Conservation (phyloP, 352 stramenopile species). For the Phytophthora podocarpi region DNA sequence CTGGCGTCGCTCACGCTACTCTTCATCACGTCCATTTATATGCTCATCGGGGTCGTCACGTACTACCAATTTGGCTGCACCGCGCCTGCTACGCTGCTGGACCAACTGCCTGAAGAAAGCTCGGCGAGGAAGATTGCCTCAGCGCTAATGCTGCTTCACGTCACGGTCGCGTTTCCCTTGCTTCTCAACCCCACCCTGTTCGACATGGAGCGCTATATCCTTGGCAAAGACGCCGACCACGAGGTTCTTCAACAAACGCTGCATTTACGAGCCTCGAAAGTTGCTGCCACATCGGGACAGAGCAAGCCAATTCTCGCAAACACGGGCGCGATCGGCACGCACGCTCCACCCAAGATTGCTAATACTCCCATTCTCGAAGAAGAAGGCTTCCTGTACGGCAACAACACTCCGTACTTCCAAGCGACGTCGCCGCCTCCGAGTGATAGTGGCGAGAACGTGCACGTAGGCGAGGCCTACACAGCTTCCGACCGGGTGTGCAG, state of each 20-base stretch:
- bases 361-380: conserved; percentile 48
- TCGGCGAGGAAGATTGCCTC: conserved; percentile 41
- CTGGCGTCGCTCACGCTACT: conserved; percentile 69
- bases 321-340: neutral
- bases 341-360: conserved; percentile 12
- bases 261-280: conserved; percentile 37
- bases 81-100: conserved; percentile 57
- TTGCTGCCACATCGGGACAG: conserved; percentile 8
- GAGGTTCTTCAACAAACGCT: conserved; percentile 59
- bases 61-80: conserved; percentile 81
- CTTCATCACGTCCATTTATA: conserved; percentile 75
- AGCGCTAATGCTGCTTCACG: conserved; percentile 57
- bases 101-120: conserved; percentile 49
- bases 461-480: conserved; percentile 37
- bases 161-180: conserved; percentile 69
- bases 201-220: conserved; percentile 62
- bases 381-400: conserved; percentile 55
- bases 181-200: conserved; percentile 69
- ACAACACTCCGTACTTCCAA: conserved; percentile 47
- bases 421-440: conserved; percentile 34
- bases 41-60: conserved; percentile 66
- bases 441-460: conserved; percentile 1
- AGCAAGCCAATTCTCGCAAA: conserved; percentile 51
- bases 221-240: conserved; percentile 66
- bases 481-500: conserved; percentile 52